Evolutionary conservation across 2,329 filamentous ascomycete species (phyloP).

Genomic region (Huntiella savannae): DNA sequence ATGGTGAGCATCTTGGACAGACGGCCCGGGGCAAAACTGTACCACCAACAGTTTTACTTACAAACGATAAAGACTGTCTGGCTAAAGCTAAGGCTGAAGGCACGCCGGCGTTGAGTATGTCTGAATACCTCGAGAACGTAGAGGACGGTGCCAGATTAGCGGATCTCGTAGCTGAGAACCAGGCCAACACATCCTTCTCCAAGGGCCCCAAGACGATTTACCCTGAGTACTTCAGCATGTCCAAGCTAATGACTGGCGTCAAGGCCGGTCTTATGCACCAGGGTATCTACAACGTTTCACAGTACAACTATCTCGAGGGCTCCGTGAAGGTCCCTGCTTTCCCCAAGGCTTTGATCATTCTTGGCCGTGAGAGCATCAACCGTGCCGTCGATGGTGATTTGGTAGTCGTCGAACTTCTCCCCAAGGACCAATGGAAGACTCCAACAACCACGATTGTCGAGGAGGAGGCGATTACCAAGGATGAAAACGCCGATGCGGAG

Average conservation of each 20-base stretch:
- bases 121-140: constrained; percentile 65
- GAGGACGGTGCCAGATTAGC: constrained; percentile 70
- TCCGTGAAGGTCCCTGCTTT: constrained; percentile 81
- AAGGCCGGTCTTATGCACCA: constrained; percentile 82
- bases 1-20: constrained; percentile 57
- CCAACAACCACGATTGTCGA: constrained; percentile 92
- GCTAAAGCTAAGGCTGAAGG: constrained; percentile 60
- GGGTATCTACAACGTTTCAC: constrained; percentile 86
- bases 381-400: constrained; percentile 79
- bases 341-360: constrained; percentile 67
- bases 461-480: constrained; percentile 75
- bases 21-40: constrained; percentile 36
- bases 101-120: constrained; percentile 47
- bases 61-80: constrained; percentile 76
- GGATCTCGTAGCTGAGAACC: constrained; percentile 78
- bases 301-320: constrained; percentile 94
- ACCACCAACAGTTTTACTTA: constrained; percentile 79
- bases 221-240: constrained; percentile 72
- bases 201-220: constrained; percentile 57
- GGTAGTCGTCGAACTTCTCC: constrained; percentile 81
- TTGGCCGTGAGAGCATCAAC: constrained; percentile 93
- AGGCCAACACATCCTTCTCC: constrained; percentile 43
- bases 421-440: constrained; percentile 90
- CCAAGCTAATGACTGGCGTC: constrained; percentile 84
- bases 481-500: constrained; percentile 73